Conservation (phyloP, 2,329 filamentous ascomycete genomes). For the Fusarium scirpi region DNA sequence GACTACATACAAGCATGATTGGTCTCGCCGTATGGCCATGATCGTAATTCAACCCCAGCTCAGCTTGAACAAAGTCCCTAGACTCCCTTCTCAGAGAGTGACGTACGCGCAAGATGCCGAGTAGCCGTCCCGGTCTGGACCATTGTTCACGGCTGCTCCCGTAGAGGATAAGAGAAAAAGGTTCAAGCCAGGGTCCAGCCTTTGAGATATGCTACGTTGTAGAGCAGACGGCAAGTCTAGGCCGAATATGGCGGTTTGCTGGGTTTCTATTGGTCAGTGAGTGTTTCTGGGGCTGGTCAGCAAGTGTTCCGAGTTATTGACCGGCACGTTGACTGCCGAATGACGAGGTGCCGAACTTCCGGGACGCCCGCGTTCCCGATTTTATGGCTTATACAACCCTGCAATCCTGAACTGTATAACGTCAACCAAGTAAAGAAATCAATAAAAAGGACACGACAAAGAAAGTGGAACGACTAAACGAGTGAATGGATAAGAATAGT, state of each 20-base stretch:
- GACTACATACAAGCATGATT: conserved; percentile 14
- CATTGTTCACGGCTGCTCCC: conserved; percentile 25
- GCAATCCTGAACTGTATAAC: conserved; percentile 3
- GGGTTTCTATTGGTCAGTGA: conserved; percentile 29
- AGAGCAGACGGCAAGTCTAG: conserved; percentile 33
- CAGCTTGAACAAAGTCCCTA: background rate
- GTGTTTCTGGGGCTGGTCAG: conserved; percentile 22
- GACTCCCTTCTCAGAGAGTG: conserved; percentile 6
- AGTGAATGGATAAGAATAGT: background rate
- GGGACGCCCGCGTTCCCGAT: conserved; percentile 30
- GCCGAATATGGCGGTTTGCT: conserved; percentile 33
- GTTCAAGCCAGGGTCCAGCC: conserved; percentile 16
- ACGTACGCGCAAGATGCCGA: conserved; percentile 38
- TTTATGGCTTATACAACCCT: conserved; percentile 26
- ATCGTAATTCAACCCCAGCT: background rate
- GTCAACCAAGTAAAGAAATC: background rate
- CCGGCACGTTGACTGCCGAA: conserved; percentile 43
- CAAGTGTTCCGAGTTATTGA: conserved; percentile 19
- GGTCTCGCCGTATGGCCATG: conserved; percentile 17
- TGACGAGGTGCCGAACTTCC: conserved; percentile 47
- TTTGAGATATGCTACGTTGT: background rate
- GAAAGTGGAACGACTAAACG: background rate
- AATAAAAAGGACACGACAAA: background rate
- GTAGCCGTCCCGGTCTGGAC: conserved; percentile 26
- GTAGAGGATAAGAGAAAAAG: conserved; percentile 9